Evolutionary conservation across 2,329 filamentous ascomycete species (phyloP).

Genomic region (Fusarium fracticaudum): DNA sequence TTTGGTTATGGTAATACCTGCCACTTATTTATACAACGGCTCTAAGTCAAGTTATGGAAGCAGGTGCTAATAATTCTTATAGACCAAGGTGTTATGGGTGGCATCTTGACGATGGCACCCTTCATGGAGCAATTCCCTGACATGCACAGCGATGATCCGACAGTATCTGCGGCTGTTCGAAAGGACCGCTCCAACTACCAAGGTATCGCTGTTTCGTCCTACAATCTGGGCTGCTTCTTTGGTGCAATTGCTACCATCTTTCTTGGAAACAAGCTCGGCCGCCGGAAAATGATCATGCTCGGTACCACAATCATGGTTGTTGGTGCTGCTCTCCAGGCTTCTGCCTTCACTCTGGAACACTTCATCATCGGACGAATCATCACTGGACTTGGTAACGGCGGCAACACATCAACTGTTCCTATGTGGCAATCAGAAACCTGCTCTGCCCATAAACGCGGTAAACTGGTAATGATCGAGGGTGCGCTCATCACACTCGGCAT

Average conservation of each 20-base stretch:
- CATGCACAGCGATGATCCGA: slow-evolving; percentile 52
- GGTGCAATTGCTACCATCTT: slow-evolving; percentile 73
- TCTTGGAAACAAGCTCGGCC: slow-evolving; percentile 70
- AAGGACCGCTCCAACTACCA: slow-evolving; percentile 61
- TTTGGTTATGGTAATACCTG: slow-evolving; percentile 61
- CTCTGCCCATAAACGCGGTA: slow-evolving; percentile 65
- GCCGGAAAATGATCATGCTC: slow-evolving; percentile 67
- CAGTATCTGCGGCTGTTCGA: slow-evolving; percentile 49
- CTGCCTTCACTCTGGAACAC: slow-evolving; percentile 63
- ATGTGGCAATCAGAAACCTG: slow-evolving; percentile 71
- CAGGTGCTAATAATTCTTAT: slow-evolving; percentile 31
- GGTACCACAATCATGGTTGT: slow-evolving; percentile 67
- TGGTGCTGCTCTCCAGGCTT: slow-evolving; percentile 67
- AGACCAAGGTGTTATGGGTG: slow-evolving; percentile 82
- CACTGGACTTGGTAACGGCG: slow-evolving; percentile 66
- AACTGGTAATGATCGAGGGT: slow-evolving; percentile 69
- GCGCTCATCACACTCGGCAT: slow-evolving; percentile 67
- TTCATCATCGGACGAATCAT: slow-evolving; percentile 68
- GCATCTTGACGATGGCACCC: slow-evolving; percentile 73
- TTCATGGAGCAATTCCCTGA: slow-evolving; percentile 69
- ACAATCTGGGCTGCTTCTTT: slow-evolving; percentile 70
- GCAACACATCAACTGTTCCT: slow-evolving; percentile 65
- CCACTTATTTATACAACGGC: not conserved
- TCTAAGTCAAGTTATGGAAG: not conserved
- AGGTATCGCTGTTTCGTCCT: slow-evolving; percentile 64